phyloP scores from a whole-genome alignment of 148 eudicot genomes.

The Mesembryanthemum crystallinum region DNA sequence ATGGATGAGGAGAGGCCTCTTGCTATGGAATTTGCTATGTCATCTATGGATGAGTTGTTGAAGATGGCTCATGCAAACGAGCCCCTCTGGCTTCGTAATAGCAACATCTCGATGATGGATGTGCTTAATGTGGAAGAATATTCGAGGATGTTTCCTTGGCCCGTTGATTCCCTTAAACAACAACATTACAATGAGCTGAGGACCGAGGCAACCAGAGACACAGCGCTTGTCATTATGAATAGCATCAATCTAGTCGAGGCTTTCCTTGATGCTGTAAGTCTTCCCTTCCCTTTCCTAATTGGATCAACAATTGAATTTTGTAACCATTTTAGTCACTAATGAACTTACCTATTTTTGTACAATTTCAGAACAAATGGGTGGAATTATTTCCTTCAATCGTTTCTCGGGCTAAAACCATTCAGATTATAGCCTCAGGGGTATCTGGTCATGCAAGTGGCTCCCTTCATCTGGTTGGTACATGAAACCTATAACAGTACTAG shows the following conservation, averaged over 20 bases:
- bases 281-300: too few relatives aligned
- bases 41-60: conserved; percentile 62
- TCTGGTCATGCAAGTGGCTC: conserved; percentile 79
- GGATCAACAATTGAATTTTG: too few relatives aligned
- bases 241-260: conserved; percentile 88
- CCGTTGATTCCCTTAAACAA: conserved; percentile 35
- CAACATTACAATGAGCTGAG: conserved; percentile 39
- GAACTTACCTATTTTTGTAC: not conserved
- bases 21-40: conserved; percentile 68
- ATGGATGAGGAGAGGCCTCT: conserved; percentile 75
- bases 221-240: conserved; percentile 83
- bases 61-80: conserved; percentile 61
- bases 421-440: conserved; percentile 56
- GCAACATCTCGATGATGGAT: conserved; percentile 32
- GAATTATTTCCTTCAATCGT: conserved; percentile 86
- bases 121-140: conserved; percentile 79
- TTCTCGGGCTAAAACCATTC: conserved; percentile 79
- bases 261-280: conserved; percentile 78
- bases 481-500: too few relatives aligned
- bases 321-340: too few relatives aligned
- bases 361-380: conserved; percentile 69
- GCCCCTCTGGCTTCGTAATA: conserved; percentile 64
- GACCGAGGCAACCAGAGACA: conserved; percentile 67
- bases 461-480: conserved; percentile 69
- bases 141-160: conserved; percentile 63